These are phyloP conservation scores for Staphylotrichum tortipilum DNA, from an alignment of 495 filamentous ascomycete genomes.

Conservation along the genomic window DNA sequence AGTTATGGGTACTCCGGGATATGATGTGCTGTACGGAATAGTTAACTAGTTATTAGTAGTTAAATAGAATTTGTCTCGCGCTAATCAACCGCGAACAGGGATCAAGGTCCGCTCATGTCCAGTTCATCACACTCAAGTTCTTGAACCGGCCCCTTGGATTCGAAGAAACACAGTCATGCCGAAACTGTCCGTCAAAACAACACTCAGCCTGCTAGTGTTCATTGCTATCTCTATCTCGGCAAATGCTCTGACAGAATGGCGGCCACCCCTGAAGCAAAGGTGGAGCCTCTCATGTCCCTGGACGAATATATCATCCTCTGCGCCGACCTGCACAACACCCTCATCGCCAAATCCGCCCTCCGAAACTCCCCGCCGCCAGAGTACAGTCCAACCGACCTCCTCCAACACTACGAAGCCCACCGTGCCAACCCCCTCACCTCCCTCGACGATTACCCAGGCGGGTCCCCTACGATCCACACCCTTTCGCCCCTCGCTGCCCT, in stretches of 20 bases:
- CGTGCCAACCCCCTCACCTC: not conserved
- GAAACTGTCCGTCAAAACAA: not conserved
- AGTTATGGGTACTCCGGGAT: too few species aligned
- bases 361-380: not conserved
- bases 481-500: not conserved
- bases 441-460: not conserved
- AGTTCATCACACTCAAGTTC: not conserved
- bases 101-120: too few species aligned
- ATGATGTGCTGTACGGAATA: too few species aligned
- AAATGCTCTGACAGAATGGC: not conserved
- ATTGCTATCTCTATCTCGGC: not conserved
- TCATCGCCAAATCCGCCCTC: not conserved
- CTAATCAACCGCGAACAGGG: too few species aligned
- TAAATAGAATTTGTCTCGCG: too few species aligned
- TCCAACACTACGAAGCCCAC: not conserved
- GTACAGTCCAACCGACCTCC: not conserved
- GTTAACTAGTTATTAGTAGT: too few species aligned
- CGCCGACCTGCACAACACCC: constrained; percentile 2
- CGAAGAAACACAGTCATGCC: not conserved
- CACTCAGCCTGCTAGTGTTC: not conserved
- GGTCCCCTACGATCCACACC: not conserved
- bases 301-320: not conserved
- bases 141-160: not conserved
- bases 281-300: not conserved
- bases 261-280: not conserved